Conservation (phyloP, 1,284 basidiomycete genomes). For the Ceratobasidium sp. region DNA sequence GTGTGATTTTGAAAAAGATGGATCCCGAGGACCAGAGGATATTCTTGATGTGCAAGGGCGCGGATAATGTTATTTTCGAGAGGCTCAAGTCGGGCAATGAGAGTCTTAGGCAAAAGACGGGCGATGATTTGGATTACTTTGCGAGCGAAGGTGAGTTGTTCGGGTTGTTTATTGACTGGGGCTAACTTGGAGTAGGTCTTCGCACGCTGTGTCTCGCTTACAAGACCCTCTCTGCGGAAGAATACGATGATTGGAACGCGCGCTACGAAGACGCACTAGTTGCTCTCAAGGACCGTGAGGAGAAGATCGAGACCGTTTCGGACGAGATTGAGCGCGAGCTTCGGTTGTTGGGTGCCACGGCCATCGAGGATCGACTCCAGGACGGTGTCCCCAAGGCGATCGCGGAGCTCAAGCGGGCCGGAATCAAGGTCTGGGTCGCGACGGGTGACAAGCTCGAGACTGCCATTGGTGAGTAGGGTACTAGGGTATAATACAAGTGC, state of each 20-base stretch:
- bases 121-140: slow-evolving; percentile 86
- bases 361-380: slow-evolving; percentile 96
- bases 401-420: slow-evolving; percentile 93
- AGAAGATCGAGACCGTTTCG: slow-evolving; percentile 77
- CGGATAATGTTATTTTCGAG: slow-evolving; percentile 96
- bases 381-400: slow-evolving; percentile 98
- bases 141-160: slow-evolving; percentile 70
- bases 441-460: slow-evolving; percentile 99
- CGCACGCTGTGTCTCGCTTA: slow-evolving; percentile 94
- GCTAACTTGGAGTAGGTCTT: slow-evolving; percentile 57
- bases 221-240: slow-evolving; percentile 77
- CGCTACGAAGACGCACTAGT: slow-evolving; percentile 84
- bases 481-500: neutral
- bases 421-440: slow-evolving; percentile 98
- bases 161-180: neutral
- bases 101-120: slow-evolving; percentile 77
- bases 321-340: slow-evolving; percentile 85
- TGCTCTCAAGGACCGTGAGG: slow-evolving; percentile 81
- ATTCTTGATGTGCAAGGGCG: slow-evolving; percentile 84
- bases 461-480: slow-evolving; percentile 70
- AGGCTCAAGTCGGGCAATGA: slow-evolving; percentile 69
- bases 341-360: slow-evolving; percentile 91
- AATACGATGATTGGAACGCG: slow-evolving; percentile 81
- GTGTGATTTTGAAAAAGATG: slow-evolving; percentile 81
- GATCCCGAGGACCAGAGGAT: slow-evolving; percentile 68